A percentile compares a stretch with the other conserved stretches of the same genome.
Conservation (phyloP, 768 basidiomycete species). For the Lactarius quietus region DNA sequence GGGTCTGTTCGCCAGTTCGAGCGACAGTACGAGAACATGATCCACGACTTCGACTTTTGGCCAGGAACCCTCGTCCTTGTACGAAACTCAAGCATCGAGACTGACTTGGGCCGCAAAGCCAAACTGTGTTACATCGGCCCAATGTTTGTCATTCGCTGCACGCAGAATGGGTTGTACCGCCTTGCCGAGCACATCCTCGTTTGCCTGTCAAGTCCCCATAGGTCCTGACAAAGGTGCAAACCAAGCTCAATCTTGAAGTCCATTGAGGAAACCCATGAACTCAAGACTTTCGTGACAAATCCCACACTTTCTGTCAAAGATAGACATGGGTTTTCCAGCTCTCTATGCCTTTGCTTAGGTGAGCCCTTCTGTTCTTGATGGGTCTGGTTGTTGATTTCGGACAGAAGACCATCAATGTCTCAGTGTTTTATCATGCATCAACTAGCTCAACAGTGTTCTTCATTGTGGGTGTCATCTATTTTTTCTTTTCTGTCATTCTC, state of each 20-base stretch:
- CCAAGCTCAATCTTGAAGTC: constrained; percentile 70
- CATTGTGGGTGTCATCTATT: constrained; percentile 53
- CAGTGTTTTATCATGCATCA: constrained; percentile 90
- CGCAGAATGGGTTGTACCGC: no score
- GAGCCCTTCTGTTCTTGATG: constrained; percentile 85
- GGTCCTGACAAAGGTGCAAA: constrained; percentile 79
- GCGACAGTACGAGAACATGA: no score
- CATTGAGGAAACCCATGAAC: constrained; percentile 61
- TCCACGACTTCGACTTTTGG: no score
- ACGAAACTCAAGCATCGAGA: no score
- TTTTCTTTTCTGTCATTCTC: not conserved
- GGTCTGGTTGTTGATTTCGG: constrained; percentile 95
- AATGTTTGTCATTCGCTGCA: no score
- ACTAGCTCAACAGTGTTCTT: constrained; percentile 87
- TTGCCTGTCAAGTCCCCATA: constrained; percentile 82
- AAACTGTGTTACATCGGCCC: no score
- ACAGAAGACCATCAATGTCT: constrained; percentile 97
- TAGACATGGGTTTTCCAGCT: constrained; percentile 60
- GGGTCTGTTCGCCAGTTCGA: no score
- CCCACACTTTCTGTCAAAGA: constrained; percentile 87
- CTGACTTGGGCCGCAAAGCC: no score
- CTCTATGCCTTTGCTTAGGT: constrained; percentile 70
- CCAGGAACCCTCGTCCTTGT: no score
- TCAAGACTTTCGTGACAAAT: constrained; percentile 76
- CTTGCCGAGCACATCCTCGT: no score